Base-by-base conservation (phyloP, 768 basidiomycete genomes). In the Termitomyces sp. region DNA sequence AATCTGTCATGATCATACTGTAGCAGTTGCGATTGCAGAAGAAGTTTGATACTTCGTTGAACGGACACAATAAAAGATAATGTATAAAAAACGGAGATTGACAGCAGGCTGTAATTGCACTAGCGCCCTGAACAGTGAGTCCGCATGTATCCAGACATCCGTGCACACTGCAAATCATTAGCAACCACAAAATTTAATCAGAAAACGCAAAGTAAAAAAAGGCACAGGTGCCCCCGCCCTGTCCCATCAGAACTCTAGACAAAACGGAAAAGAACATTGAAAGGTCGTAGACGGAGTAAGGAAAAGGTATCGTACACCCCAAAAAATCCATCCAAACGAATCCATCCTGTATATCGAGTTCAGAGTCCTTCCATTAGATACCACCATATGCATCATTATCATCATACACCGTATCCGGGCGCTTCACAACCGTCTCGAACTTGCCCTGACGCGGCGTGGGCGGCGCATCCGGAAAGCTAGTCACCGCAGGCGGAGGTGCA, bases 361-460 rank as follows among this genome's bases (percentile, higher is more conserved):
- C 25, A 6, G n/a, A 40, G 27, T 41, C 19, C 49, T 29, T 44
- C 4, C 9, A 34, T 67, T 70, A 38, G 40, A 66, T 57, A 8
- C 65, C 65, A 14, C 63, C 65, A 57, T 66, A 66, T 1, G 63
- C 65, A 41, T 66, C 65, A 11, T 54, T 55, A 34, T 59, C 63
- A 42, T 66, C 65, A 52, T 67, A 67, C 44, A 66, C 46, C 21
- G 66, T 67, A 37, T 62, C 61, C 4, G 66, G 66, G 38, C 66
- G 54, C 59, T 62, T 61, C n/a, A n/a, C n/a, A 8, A 29, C 29
- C 19, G 32, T 12, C 12, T 53, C 54, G 23, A 40, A 14, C 19
- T 44, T 57, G 35, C 52, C 19, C 55, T 41, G 62, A 52, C 16
- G 58, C 54, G 63, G 47, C 17, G 57, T 37, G 34, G 52, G 42